Base-by-base conservation (phyloP, 371 early-diverging fungal species). In the Entomophthora muscae region DNA sequence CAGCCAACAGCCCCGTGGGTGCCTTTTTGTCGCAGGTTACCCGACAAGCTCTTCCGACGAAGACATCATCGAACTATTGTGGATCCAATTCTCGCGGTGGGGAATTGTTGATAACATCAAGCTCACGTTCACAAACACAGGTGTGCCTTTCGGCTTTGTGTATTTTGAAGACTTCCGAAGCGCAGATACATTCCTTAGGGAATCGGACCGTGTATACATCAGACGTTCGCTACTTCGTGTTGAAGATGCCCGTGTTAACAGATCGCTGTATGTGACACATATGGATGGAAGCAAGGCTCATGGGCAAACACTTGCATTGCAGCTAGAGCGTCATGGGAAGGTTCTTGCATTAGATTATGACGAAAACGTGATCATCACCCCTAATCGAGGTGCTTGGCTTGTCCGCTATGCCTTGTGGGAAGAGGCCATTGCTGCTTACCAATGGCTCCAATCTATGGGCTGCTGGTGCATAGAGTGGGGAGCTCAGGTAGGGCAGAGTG, bases 71-170 rank as follows among this genome's bases (percentile, higher is more conserved):
- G 59, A 58, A 30, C 31, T 28, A 13, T 7, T 58, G 3, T 58
- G 30, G 24, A 21, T 58, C 24, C 28, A 58, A 7, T 58, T 58
- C 31, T 58, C 59, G 21, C 12, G 31, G 30, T 58, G 59, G 59
- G 59, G 59, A 10, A 31, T 28, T 28, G 59, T 58, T 3, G 59
- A 58, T 58, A 58, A 58, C 31, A 58, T 58, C 17, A 58, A 58
- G 59, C 31, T 58, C 26, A 30, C 59, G 21, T 27, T 21, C 10
- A 31, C 24, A 23, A 58, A 30, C 7, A 58, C 24, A 3, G 30
- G 59, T 22, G 24, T 31, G 3, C 24, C 24, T 3, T 58, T 28
- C 26, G 59, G 59, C 17, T 58, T 58, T 58, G 59, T 58, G 30
- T 58, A 58, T 27, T 58, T 58, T 31, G 21, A 58, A 58, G 59